Percentiles rank a stretch among this genome's conserved stretches.
phyloP scores from a whole-genome alignment of 164 flowering plant genomes.

The Annona squamosa region DNA sequence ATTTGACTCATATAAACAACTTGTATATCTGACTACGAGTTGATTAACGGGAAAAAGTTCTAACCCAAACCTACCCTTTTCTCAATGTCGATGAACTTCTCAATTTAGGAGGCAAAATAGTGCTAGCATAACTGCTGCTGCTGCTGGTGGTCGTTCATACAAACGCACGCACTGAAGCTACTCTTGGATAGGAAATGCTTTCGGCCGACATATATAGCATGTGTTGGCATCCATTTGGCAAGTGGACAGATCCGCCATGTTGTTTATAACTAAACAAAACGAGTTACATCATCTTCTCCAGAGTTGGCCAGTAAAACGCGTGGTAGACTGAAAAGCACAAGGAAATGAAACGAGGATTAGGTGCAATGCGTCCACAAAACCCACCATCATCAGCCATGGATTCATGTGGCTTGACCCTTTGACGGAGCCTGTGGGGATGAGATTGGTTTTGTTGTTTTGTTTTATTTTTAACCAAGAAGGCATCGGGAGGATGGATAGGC shows the following conservation, averaged over 20 bases:
- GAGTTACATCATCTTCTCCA: background rate
- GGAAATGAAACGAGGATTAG: slow-evolving; percentile 5
- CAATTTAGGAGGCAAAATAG: too few relatives aligned
- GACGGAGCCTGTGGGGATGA: background rate
- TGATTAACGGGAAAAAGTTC: too few relatives aligned
- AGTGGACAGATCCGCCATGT: background rate
- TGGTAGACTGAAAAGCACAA: background rate
- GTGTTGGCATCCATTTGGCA: background rate
- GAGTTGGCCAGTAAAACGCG: background rate
- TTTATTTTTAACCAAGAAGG: background rate
- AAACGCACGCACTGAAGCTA: too few relatives aligned
- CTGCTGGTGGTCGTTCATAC: too few relatives aligned
- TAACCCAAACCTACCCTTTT: too few relatives aligned
- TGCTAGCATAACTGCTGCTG: too few relatives aligned
- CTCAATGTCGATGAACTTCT: too few relatives aligned
- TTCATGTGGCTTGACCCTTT: background rate
- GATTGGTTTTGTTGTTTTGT: background rate
- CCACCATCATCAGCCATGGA: background rate
- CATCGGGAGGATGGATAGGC: background rate
- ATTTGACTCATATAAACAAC: too few relatives aligned
- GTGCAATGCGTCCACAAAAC: background rate
- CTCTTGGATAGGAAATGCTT: background rate
- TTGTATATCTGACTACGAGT: too few relatives aligned
- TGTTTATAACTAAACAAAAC: background rate
- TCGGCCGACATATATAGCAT: background rate